Base-by-base conservation (phyloP, 2,329 filamentous ascomycete species). In the Coniochaeta ligniaria region DNA sequence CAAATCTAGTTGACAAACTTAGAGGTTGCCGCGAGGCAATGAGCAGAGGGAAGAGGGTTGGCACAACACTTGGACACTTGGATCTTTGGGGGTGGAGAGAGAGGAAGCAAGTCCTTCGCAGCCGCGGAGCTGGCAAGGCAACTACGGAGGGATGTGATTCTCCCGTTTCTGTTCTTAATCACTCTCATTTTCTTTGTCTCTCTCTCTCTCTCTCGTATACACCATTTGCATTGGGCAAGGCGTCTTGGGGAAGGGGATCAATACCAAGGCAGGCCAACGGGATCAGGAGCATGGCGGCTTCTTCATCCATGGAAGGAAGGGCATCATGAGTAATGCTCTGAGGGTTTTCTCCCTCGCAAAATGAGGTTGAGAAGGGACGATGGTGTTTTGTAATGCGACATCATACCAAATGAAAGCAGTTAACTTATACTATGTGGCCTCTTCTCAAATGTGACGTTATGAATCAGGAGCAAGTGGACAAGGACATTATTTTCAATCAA, bases 1-100 rank as follows among this genome's bases (percentile, higher is more conserved):
- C 59, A 60, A 60, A 60, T 54, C 60, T 17, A 61, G 63, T 58
- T 45, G 56, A 58, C 22, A 58, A 6, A 60, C 31, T 50, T 65
- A 65, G 64, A 65, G 59, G 63, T 64, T 66, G 64, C 64, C 64
- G 64, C 64, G 59, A 66, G 64, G 64, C 64, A 63, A 61, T 60
- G 45, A 60, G 58, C 33, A 38, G 31, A 31, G 55, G 24, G 59
- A 50, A 31, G 47, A 47, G 45, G 35, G 26, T 55, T 61, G 56
- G 38, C 22, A 58, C 56, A 45, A 43, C 56, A 58, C 56, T 57
- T 57, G 56, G 56, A 58, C 38, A 58, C 56, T 43, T 45, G 56
- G 56, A 58, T 45, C 35, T 45, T 26, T 55, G 43, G 22, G 22
- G 56, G 50, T 20, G 54, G 36, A 55, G 59, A 41, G 41, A 47